Evolutionary conservation across 495 filamentous ascomycete species (phyloP), one percentile per base, ranked within the genome.

Genomic region (Choiromyces venosus): DNA sequence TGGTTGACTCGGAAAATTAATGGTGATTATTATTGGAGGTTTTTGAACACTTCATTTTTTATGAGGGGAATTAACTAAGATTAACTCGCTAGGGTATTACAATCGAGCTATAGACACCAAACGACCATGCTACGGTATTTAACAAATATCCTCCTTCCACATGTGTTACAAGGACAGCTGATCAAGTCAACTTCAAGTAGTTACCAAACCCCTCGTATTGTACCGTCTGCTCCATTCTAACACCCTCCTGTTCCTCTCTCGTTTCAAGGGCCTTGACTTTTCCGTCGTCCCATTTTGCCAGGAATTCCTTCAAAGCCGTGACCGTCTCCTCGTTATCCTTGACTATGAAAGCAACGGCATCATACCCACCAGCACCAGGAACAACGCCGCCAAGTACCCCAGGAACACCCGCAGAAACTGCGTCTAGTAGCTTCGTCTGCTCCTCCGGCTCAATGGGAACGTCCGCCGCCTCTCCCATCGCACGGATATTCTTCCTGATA

Each of bases 341-440:
- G 52, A 96, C 86, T 73, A 99, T 81, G 68, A 99, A 78, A 8
- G 89, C 92, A 74, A 97, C 86, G 6, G 95, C 95, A 87, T 99
- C 95, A 81, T 91, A 97, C 4, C 95, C 95, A 37, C 95, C 95
- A 9, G 95, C 95, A 2, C 95, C 95, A 6, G 95, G 95, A 0
- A 97, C 96, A 4, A 98, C 93, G 12, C 93, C 94, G 1, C 93
- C 95, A 71, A 93, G 86, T 9, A 98, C 92, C 19, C 96, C 96
- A 0, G 90, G 86, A 2, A 97, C 82, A 33, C 82, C 81, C 29
- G 86, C 88, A 39, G 78, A 76, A 69, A 92, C 85, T 56, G 88
- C 90, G 83, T 99, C 91, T 52, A 99, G 83, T 73, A 99, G 84
- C 78, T 87, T 87, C 10, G 92, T 96, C 85, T 98, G 96, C 66